These are phyloP conservation scores for Pestalotiopsis sp. DNA, from an alignment of 2,329 filamentous ascomycete genomes.

Conservation along the genomic window DNA sequence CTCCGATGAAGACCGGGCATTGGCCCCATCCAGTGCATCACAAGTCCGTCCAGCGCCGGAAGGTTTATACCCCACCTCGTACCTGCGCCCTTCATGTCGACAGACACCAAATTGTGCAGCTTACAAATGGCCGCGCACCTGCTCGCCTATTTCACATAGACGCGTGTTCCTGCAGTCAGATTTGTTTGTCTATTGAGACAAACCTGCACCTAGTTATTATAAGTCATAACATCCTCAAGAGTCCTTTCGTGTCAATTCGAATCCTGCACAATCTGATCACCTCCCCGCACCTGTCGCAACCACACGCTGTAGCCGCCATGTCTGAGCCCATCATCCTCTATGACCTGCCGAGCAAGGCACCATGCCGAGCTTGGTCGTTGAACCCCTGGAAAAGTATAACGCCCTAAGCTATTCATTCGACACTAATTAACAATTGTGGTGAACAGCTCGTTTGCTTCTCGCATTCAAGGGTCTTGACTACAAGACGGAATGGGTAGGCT, in stretches of 20 bases:
- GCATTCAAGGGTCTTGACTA: slow-evolving; percentile 72
- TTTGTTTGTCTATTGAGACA: too few relatives aligned
- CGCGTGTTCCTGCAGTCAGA: too few relatives aligned
- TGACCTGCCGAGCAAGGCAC: slow-evolving; percentile 61
- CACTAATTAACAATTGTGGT: not conserved
- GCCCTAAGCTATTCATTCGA: slow-evolving; percentile 7
- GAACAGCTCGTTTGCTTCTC: slow-evolving; percentile 61
- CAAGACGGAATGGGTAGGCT: slow-evolving; percentile 62
- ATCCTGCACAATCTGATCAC: not conserved
- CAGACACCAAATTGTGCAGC: too few relatives aligned
- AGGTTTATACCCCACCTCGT: too few relatives aligned
- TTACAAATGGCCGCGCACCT: too few relatives aligned
- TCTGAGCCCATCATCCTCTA: slow-evolving; percentile 54
- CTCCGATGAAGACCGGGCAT: too few relatives aligned
- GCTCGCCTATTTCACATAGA: too few relatives aligned
- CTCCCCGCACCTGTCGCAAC: not conserved
- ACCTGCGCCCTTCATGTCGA: too few relatives aligned
- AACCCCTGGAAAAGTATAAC: slow-evolving; percentile 72
- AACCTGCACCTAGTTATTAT: not conserved
- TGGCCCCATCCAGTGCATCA: too few relatives aligned
- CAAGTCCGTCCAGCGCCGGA: too few relatives aligned
- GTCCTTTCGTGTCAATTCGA: not conserved
- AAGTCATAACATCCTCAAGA: not conserved
- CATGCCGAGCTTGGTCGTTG: slow-evolving; percentile 59
- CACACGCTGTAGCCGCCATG: not conserved